A percentile compares a stretch with the other conserved stretches of the same genome.
Conservation (phyloP, 495 filamentous ascomycete genomes). For the Podospora sp. region DNA sequence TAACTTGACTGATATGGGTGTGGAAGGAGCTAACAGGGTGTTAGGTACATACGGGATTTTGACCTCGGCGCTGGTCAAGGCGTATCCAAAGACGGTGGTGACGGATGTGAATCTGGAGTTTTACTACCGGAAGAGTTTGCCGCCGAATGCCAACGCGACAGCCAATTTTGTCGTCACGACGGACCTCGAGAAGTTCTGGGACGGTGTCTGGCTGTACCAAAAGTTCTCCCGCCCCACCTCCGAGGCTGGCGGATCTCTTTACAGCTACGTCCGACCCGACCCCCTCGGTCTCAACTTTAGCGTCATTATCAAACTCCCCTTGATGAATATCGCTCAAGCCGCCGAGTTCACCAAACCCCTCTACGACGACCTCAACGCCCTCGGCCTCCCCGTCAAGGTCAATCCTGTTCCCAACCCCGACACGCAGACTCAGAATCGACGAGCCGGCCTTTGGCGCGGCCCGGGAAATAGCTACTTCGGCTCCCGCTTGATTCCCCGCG, state of each 20-base stretch:
- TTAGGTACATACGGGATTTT: slow-evolving; percentile 59
- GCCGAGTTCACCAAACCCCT: slow-evolving; percentile 37
- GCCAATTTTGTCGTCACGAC: slow-evolving; percentile 26
- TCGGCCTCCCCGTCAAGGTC: slow-evolving; percentile 35
- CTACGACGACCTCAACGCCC: slow-evolving; percentile 30
- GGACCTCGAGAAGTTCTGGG: slow-evolving; percentile 50
- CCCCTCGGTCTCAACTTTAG: slow-evolving; percentile 36
- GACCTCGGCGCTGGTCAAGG: slow-evolving; percentile 50
- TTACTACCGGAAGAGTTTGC: background rate
- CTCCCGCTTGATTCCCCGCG: slow-evolving; percentile 53
- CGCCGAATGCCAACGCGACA: background rate
- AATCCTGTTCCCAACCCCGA: slow-evolving; percentile 9
- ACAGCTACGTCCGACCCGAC: slow-evolving; percentile 42
- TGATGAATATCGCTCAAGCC: slow-evolving; percentile 25
- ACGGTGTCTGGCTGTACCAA: slow-evolving; percentile 47
- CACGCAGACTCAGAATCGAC: slow-evolving; percentile 1
- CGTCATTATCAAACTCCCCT: slow-evolving; percentile 31
- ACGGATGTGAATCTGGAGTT: slow-evolving; percentile 29
- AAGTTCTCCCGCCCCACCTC: slow-evolving; percentile 36
- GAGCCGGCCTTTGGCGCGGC: slow-evolving; percentile 28
- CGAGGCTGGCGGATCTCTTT: slow-evolving; percentile 47
- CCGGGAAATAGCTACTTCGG: slow-evolving; percentile 40
- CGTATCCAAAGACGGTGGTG: slow-evolving; percentile 37
- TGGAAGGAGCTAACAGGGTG: slow-evolving; percentile 15
- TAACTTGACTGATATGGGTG: background rate